Evolutionary conservation across 768 basidiomycete species (phyloP).

Genomic region (Russula olivacea): DNA sequence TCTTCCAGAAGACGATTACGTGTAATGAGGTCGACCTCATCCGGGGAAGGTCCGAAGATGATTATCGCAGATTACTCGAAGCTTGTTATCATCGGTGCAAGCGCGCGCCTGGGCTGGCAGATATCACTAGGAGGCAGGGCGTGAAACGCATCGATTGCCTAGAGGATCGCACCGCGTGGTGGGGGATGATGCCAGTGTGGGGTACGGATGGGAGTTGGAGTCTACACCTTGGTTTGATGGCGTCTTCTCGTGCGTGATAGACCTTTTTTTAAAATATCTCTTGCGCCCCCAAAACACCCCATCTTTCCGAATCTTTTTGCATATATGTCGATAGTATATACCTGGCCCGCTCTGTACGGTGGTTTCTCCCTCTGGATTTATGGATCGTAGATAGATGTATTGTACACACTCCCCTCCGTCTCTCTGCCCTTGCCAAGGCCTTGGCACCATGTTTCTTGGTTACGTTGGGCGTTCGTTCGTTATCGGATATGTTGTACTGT

Average conservation of each 20-base stretch:
- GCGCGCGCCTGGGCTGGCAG: constrained; percentile 12
- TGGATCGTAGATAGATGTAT: constrained; percentile 5
- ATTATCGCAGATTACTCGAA: constrained; percentile 5
- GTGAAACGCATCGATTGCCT: constrained; percentile 23
- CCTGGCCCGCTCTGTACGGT: neutral
- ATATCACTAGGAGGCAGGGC: constrained; percentile 19
- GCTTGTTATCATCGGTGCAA: constrained; percentile 16
- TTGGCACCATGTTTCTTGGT: constrained; percentile 1
- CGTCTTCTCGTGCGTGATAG: constrained; percentile 12
- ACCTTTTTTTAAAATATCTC: neutral
- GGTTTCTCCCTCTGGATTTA: neutral
- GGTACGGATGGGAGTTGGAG: constrained; percentile 16
- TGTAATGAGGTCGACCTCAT: constrained; percentile 10
- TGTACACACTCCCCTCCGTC: neutral
- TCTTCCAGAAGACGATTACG: constrained; percentile 17
- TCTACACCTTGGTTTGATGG: constrained; percentile 13
- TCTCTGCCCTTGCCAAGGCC: neutral
- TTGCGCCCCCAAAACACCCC: neutral
- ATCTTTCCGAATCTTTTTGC: neutral
- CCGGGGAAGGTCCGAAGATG: constrained; percentile 3
- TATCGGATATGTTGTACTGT: constrained; percentile 16
- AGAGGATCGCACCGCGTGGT: constrained; percentile 13
- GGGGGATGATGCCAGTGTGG: constrained; percentile 16
- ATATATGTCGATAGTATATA: neutral
- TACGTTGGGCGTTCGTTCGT: constrained; percentile 10